phyloP scores from a whole-genome alignment of 2,329 filamentous ascomycete genomes.

The Pyrenophora tritici-repentis region DNA sequence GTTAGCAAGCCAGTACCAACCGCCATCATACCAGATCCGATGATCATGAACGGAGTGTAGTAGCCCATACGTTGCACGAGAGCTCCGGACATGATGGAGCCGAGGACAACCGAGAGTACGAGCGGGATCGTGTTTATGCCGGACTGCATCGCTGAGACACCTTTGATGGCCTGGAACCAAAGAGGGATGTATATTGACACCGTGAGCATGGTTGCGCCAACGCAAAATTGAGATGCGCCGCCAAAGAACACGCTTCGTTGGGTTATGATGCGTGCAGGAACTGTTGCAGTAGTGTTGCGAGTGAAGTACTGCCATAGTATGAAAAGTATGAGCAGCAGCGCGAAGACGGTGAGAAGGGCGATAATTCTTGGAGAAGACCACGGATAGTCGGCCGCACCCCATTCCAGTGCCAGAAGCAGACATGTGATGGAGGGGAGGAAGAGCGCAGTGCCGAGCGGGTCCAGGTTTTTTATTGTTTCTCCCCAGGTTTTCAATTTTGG shows the following conservation, averaged over 20 bases:
- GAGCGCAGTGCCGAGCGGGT: slow-evolving; percentile 49
- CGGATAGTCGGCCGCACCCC: slow-evolving; percentile 52
- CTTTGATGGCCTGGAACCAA: slow-evolving; percentile 56
- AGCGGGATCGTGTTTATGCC: slow-evolving; percentile 54
- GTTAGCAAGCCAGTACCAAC: slow-evolving; percentile 53
- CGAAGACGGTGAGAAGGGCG: slow-evolving; percentile 50
- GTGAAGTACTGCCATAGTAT: slow-evolving; percentile 45
- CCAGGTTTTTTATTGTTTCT: slow-evolving; percentile 47
- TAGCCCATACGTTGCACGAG: slow-evolving; percentile 50
- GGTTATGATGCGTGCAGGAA: slow-evolving; percentile 50
- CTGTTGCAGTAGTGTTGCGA: slow-evolving; percentile 48
- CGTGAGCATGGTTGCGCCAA: slow-evolving; percentile 46
- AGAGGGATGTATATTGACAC: slow-evolving; percentile 49
- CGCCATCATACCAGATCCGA: slow-evolving; percentile 47
- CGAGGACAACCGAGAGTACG: slow-evolving; percentile 50
- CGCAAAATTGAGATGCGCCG: slow-evolving; percentile 48
- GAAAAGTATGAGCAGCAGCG: slow-evolving; percentile 47
- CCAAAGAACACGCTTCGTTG: slow-evolving; percentile 51
- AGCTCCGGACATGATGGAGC: slow-evolving; percentile 49
- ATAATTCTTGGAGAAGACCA: slow-evolving; percentile 52
- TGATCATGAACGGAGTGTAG: slow-evolving; percentile 55
- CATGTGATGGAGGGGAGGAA: slow-evolving; percentile 53
- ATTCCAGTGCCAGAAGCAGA: slow-evolving; percentile 54
- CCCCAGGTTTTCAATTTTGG: slow-evolving; percentile 33
- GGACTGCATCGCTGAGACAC: slow-evolving; percentile 49